Evolutionary conservation across 495 filamentous ascomycete species (phyloP).

Genomic region (Tuber calosporum): DNA sequence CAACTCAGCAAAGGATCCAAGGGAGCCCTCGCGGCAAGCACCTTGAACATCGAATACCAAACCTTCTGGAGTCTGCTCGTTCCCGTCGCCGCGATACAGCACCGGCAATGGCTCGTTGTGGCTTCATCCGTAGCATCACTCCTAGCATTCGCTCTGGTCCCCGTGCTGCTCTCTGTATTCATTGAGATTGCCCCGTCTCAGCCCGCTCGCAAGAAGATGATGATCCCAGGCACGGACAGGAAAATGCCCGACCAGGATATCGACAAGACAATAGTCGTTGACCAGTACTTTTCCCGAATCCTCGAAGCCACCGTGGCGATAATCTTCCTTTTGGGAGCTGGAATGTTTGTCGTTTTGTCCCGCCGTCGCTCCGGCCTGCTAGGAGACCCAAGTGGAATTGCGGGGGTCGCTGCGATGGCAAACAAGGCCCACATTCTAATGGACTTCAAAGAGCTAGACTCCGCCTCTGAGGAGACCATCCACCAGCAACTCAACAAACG

Average conservation of each 20-base stretch:
- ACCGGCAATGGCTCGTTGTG: conserved; percentile 59
- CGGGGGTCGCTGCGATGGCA: conserved; percentile 67
- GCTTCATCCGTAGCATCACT: conserved; percentile 56
- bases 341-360: conserved; percentile 42
- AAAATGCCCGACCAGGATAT: conserved; percentile 15
- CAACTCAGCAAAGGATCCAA: conserved; percentile 57
- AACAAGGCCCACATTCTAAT: conserved; percentile 62
- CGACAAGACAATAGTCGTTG: conserved; percentile 51
- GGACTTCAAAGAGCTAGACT: conserved; percentile 67
- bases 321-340: conserved; percentile 49
- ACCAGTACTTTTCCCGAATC: conserved; percentile 55
- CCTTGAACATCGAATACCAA: conserved; percentile 66
- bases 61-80: conserved; percentile 57
- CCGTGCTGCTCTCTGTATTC: conserved; percentile 55
- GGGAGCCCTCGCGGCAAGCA: conserved; percentile 59
- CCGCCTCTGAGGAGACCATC: conserved; percentile 56
- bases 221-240: conserved; percentile 24
- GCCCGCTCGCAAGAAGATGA: conserved; percentile 42
- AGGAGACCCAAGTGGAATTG: conserved; percentile 64
- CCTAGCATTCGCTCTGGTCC: conserved; percentile 57
- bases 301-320: conserved; percentile 48
- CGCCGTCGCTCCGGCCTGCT: conserved; percentile 58
- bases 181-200: conserved; percentile 49
- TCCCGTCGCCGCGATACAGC: conserved; percentile 54
- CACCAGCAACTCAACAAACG: conserved; percentile 57